Evolutionary conservation across 2,329 filamentous ascomycete genomes (phyloP).

Genomic region (Stachybotrys elegans): DNA sequence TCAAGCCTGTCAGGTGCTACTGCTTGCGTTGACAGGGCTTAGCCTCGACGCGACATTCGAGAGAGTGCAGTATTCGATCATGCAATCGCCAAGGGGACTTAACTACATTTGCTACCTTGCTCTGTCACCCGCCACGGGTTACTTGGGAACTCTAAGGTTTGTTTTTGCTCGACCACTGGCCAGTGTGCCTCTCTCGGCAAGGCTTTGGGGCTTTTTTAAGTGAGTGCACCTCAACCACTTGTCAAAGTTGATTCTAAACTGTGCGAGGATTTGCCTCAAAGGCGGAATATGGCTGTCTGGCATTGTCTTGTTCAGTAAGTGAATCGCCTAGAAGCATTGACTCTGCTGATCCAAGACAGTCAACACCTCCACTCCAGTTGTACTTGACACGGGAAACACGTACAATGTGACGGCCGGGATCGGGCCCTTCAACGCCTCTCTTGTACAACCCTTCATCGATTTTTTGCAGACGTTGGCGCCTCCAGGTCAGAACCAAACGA

Average conservation of each 20-base stretch:
- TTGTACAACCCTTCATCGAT: constrained; percentile 7
- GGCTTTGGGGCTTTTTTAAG: neutral
- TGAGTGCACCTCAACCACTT: neutral
- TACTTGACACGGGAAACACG: constrained; percentile 10
- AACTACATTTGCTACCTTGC: neutral
- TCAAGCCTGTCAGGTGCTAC: neutral
- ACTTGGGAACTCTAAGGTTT: neutral
- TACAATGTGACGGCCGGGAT: constrained; percentile 11
- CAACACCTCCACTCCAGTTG: constrained; percentile 9
- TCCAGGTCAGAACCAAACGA: neutral
- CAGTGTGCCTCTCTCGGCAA: neutral
- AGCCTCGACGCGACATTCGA: constrained; percentile 1
- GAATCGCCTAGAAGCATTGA: neutral
- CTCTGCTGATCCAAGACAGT: constrained; percentile 3
- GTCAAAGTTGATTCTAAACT: too few species aligned
- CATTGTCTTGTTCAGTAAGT: constrained; percentile 5
- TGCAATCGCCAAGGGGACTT: neutral
- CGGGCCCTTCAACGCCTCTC: constrained; percentile 12
- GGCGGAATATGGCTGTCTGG: constrained; percentile 5
- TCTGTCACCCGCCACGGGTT: neutral
- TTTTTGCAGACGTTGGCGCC: constrained; percentile 3
- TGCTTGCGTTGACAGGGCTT: neutral
- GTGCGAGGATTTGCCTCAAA: neutral
- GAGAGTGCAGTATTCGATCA: neutral
- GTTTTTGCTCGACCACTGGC: neutral